phyloP scores from a whole-genome alignment of 2,329 filamentous ascomycete genomes.

The Claviceps monticola region DNA sequence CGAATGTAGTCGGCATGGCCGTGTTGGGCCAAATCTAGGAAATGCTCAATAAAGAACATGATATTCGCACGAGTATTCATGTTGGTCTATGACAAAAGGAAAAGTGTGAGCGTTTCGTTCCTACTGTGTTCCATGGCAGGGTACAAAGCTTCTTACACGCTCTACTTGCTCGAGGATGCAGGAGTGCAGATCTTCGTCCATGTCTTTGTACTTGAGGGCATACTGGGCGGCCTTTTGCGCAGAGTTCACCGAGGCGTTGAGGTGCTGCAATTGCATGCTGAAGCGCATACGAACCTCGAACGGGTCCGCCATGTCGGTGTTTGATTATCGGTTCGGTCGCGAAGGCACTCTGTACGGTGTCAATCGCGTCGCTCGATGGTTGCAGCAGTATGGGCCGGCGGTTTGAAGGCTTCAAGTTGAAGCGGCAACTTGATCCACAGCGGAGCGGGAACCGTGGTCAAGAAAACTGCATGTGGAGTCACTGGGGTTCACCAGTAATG shows the following conservation, averaged over 20 bases:
- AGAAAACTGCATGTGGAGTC: too few relatives aligned
- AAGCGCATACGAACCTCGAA: conserved; percentile 99
- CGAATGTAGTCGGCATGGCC: conserved; percentile 69
- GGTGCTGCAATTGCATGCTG: conserved; percentile 73
- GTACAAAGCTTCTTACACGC: conserved; percentile 34
- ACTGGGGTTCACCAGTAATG: too few relatives aligned
- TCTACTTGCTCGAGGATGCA: conserved; percentile 96
- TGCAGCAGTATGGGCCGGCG: too few relatives aligned
- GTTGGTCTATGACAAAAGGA: conserved; percentile 45
- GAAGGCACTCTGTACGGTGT: too few relatives aligned
- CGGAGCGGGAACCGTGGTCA: too few relatives aligned
- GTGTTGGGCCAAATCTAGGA: conserved; percentile 74
- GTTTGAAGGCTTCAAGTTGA: too few relatives aligned
- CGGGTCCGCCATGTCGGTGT: conserved; percentile 51
- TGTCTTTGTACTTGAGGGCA: conserved; percentile 83
- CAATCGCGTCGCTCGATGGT: too few relatives aligned
- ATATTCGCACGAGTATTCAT: conserved; percentile 98
- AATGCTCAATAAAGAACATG: conserved; percentile 96
- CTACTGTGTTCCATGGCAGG: background rate
- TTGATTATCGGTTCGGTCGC: background rate
- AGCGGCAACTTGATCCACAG: too few relatives aligned
- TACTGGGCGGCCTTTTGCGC: conserved; percentile 89
- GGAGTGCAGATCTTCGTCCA: conserved; percentile 93
- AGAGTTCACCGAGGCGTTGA: conserved; percentile 80
- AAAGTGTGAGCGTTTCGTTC: background rate